Evolutionary conservation across 2,329 filamentous ascomycete species (phyloP).

Genomic region (Plectosphaerella sp.): DNA sequence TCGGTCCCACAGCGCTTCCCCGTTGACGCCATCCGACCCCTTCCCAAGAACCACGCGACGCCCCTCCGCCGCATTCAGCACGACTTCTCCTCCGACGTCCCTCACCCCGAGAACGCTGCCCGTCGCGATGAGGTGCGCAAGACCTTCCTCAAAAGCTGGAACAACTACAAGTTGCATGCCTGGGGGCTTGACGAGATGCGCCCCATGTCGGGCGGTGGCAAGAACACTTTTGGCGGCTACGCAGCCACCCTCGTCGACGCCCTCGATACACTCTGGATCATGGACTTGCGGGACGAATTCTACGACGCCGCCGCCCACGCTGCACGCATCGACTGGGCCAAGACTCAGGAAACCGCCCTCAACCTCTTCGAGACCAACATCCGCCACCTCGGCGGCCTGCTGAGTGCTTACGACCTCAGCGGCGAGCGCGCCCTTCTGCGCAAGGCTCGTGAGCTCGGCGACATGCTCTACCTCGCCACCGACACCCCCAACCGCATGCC

Average conservation of each 20-base stretch:
- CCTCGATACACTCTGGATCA: constrained; percentile 50
- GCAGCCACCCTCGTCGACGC: constrained; percentile 40
- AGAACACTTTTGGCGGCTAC: constrained; percentile 43
- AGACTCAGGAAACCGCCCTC: constrained; percentile 35
- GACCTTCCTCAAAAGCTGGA: constrained; percentile 31
- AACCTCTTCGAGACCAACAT: constrained; percentile 71
- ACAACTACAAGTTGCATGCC: constrained; percentile 36
- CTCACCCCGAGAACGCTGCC: not conserved
- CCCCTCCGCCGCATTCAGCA: constrained; percentile 33
- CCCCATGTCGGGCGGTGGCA: constrained; percentile 31
- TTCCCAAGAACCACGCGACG: constrained; percentile 15
- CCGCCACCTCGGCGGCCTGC: constrained; percentile 63
- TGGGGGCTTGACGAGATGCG: constrained; percentile 41
- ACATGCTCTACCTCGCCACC: constrained; percentile 62
- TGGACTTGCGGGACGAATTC: constrained; percentile 48
- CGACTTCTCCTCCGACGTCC: constrained; percentile 35
- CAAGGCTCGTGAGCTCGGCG: constrained; percentile 60
- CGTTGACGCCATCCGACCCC: constrained; percentile 20
- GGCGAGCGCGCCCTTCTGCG: constrained; percentile 48
- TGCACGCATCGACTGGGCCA: constrained; percentile 46
- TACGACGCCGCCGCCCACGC: constrained; percentile 39
- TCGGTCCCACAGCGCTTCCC: constrained; percentile 19
- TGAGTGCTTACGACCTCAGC: constrained; percentile 67
- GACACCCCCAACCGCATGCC: constrained; percentile 68
- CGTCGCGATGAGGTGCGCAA: constrained; percentile 25